Evolutionary conservation across 345 rosid species (phyloP), one percentile per base, ranked within the genome.

Genomic region (Combretum micranthum): DNA sequence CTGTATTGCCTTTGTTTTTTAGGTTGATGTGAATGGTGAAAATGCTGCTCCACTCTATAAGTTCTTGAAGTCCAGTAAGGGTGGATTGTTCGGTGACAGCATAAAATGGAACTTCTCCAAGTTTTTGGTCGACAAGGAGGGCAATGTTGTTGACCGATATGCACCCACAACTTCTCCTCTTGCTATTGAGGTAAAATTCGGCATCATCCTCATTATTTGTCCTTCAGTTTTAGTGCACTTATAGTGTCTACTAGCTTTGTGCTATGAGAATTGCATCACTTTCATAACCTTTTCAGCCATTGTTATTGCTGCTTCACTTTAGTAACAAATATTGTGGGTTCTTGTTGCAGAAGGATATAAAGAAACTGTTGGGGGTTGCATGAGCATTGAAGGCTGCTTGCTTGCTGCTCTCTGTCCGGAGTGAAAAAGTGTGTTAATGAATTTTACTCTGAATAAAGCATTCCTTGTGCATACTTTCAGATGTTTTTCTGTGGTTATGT

Each of bases 91-190:
- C 42, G 96, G 92, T 21, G 85, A 79, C 48, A 55, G 65, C 44
- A 78, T 93, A 63, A 87, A 90, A 79, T 93, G 97, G 97, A 90
- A 90, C 60, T 93, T 87, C 22, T 62, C 95, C 57, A 90, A 93
- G 83, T 90, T 85, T 69, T 82, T 89, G 69, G 80, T 85, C 14
- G 83, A 82, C 63, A 83, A 87, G 67, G 87, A 85, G 8, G 99
- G 92, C 12, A 56, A 77, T 20, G 95, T 90, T 0, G 86, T 81
- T 0, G 83, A 90, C 37, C 97, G 97, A 51, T 85, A 87, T 61
- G 97, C 97, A 0, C 96, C 99, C 51, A 90, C 96, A 4, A 90
- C 99, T 58, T 73, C 92, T 50, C 97, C 97, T 56, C 92, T 82
- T 37, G 84, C 92, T 75, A 81, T 90, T 6, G 96, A 94, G 97